Evolutionary conservation across 2,329 filamentous ascomycete species (phyloP), one percentile per base, ranked within the genome.

Genomic region (Hypomyces rosellus): DNA sequence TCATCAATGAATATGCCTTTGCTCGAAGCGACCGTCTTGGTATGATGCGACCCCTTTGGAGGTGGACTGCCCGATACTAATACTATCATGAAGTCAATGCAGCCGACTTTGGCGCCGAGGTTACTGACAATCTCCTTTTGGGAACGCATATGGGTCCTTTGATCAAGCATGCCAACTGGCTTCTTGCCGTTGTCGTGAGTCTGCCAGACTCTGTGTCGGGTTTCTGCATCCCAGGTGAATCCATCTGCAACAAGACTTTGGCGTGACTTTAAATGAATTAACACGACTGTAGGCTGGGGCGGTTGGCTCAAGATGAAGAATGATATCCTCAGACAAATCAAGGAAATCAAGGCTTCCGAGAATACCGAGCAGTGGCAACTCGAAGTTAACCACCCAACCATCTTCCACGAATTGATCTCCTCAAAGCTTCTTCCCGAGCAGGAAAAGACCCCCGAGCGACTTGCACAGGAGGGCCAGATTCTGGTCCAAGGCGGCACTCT

Each of bases 1-100:
- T 69, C 34, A 69, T 71, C 40, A 69, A 69, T 50, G 67, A 71
- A 57, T 70, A 70, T 52, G 63, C 65, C 18, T 70, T 70, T 60
- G 63, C 66, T 50, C 59, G 63, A 46, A 65, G 59, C 48, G 63
- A 66, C 20, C 65, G 65, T 34, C 53, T 69, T 12, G 57, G 62
- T 63, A 58, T 13, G 49, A 53, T 12, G n/a, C 9, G 7, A 9
- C 36, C 16, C 45, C 13, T 34, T 33, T 15, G 11, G 12, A 22
- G 33, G 14, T 7, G 34, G 34, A 5, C 20, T 25, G n/a, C 33
- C 4, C 15, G n/a, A 13, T 20, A 25, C 18, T 55, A 46, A 56
- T 48, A n/a, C n/a, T n/a, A 30, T 8, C 2, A 39, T 22, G n/a
- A 37, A 65, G 65, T 68, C 42, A 65, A 69, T 51, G 56, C 59